These are phyloP conservation scores for Hymenoscyphus infarciens DNA, from an alignment of 2,329 filamentous ascomycete species.

Conservation along the genomic window DNA sequence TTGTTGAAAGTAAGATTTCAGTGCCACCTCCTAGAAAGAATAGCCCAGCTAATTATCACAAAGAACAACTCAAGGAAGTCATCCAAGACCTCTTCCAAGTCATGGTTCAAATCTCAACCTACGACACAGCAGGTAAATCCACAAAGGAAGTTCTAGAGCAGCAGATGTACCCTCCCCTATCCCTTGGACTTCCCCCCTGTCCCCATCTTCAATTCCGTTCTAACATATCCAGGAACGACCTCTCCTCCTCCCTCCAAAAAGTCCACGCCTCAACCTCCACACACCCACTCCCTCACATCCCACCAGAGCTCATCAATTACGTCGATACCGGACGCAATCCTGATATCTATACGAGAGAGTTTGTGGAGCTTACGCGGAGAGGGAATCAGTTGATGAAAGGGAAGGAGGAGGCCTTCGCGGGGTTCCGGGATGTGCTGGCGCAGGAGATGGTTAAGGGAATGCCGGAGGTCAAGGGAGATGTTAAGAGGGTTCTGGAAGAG, in stretches of 20 bases:
- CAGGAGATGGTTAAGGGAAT: constrained; percentile 32
- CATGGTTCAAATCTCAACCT: constrained; percentile 60
- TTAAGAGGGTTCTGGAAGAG: constrained; percentile 27
- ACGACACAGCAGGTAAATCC: constrained; percentile 51
- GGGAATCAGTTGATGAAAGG: constrained; percentile 65
- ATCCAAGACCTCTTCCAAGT: constrained; percentile 62
- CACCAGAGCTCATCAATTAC: constrained; percentile 62
- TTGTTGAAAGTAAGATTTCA: constrained; percentile 36
- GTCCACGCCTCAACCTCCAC: constrained; percentile 37
- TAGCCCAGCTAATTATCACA: not conserved
- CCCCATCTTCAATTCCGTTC: constrained; percentile 9
- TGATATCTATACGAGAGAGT: constrained; percentile 71
- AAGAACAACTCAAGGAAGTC: constrained; percentile 58
- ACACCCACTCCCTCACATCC: constrained; percentile 47
- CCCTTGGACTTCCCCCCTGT: constrained; percentile 35
- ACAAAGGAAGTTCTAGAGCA: constrained; percentile 51
- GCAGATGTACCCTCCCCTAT: constrained; percentile 42
- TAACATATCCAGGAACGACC: constrained; percentile 38
- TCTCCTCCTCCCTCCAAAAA: constrained; percentile 38
- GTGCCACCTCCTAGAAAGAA: not conserved
- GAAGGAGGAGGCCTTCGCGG: constrained; percentile 57
- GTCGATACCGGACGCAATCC: constrained; percentile 70
- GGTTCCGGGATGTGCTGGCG: constrained; percentile 61
- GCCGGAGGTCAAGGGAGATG: constrained; percentile 33
- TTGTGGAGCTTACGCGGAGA: constrained; percentile 64